A percentile compares a stretch with the other conserved stretches of the same genome.
phyloP scores from a whole-genome alignment of 176 grass and related monocot genomes.

The Miscanthus lutarioriparius region DNA sequence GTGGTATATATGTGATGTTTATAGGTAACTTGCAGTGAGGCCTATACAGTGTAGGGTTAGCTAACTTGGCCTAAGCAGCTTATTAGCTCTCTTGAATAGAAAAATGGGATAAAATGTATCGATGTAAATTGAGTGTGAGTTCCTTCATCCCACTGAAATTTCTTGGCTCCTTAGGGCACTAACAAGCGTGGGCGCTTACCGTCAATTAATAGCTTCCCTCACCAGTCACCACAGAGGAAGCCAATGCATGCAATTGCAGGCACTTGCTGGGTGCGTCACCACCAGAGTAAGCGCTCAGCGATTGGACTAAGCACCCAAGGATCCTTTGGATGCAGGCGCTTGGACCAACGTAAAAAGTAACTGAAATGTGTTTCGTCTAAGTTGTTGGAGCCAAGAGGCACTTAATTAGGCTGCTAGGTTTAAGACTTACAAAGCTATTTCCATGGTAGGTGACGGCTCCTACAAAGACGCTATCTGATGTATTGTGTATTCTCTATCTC shows the following conservation, averaged over 20 bases:
- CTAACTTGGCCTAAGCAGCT: neutral
- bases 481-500: neutral
- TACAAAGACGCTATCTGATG: neutral
- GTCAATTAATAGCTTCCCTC: neutral
- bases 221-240: neutral
- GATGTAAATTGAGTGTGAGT: neutral
- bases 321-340: neutral
- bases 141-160: neutral
- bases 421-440: neutral
- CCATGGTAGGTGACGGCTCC: neutral
- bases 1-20: neutral
- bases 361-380: neutral
- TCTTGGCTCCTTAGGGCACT: neutral
- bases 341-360: neutral
- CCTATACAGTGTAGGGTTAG: neutral
- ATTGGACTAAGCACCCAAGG: neutral
- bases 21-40: neutral
- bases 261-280: neutral
- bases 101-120: neutral
- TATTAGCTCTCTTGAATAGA: neutral
- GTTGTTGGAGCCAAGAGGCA: neutral
- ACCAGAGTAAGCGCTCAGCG: neutral
- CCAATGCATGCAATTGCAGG: neutral
- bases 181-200: neutral
- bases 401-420: neutral